phyloP scores from a whole-genome alignment of 306 rosid genomes.

The Biancaea sappan region DNA sequence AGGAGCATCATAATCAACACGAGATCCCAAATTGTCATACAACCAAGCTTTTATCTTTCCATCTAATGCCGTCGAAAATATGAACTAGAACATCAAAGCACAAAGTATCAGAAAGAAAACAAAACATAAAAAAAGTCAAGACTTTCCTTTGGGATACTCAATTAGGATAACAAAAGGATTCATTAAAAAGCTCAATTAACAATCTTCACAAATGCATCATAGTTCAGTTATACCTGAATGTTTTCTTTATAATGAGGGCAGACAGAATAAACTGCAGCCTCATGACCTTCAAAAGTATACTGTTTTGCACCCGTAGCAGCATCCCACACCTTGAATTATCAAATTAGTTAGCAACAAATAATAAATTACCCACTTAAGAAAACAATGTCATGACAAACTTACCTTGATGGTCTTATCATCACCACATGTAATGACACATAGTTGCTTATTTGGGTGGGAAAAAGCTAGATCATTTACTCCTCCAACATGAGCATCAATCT shows the following conservation, averaged over 20 bases:
- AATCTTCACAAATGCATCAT: constrained; percentile 15
- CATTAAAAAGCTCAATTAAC: too few relatives aligned
- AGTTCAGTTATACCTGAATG: constrained; percentile 68
- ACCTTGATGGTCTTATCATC: constrained; percentile 97
- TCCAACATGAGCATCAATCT: constrained; percentile 92
- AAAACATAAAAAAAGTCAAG: constrained; percentile 2
- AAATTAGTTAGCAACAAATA: constrained; percentile 34
- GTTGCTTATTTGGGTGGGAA: constrained; percentile 84
- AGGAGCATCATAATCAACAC: constrained; percentile 99
- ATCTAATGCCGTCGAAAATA: constrained; percentile 92
- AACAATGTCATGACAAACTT: constrained; percentile 36
- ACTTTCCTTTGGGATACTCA: background rate
- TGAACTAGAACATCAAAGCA: constrained; percentile 61
- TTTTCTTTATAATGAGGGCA: constrained; percentile 94
- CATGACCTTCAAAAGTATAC: constrained; percentile 91
- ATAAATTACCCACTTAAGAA: constrained; percentile 27
- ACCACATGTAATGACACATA: constrained; percentile 84
- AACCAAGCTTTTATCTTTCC: constrained; percentile 99
- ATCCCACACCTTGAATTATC: constrained; percentile 86
- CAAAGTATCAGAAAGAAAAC: constrained; percentile 24
- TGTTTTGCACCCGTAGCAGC: constrained; percentile 79
- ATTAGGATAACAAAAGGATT: constrained; percentile 5
- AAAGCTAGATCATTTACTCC: constrained; percentile 87
- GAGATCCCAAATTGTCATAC: constrained; percentile 98
- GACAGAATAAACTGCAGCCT: constrained; percentile 93